Conservation (phyloP, 345 rosid species). For the Geranium brycei region DNA sequence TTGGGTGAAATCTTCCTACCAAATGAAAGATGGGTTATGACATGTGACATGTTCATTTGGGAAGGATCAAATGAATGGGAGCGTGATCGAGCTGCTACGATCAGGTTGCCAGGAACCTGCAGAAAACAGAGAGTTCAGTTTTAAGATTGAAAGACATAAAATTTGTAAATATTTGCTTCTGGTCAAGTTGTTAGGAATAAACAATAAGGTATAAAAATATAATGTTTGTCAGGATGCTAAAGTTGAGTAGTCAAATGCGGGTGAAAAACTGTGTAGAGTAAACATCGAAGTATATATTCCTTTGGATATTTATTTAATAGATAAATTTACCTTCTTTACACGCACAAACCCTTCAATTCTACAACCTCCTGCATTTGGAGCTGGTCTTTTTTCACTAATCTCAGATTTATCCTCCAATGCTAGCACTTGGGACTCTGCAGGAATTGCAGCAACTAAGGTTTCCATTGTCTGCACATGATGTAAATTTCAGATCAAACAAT, state of each 20-base stretch:
- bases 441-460: conserved; percentile 51
- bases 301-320: conserved; percentile 3
- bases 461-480: conserved; percentile 54
- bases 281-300: no score
- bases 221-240: no score
- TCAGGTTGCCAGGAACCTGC: conserved; percentile 95
- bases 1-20: conserved; percentile 55
- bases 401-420: conserved; percentile 44
- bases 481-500: conserved; percentile 1
- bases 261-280: not conserved
- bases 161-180: no score
- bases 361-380: conserved; percentile 87
- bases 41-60: conserved; percentile 93
- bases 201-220: no score
- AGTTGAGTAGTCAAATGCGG: not conserved
- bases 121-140: not conserved
- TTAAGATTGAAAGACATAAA: not conserved
- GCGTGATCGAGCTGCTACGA: conserved; percentile 78
- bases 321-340: conserved; percentile 65
- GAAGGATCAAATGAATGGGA: conserved; percentile 88
- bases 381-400: conserved; percentile 44
- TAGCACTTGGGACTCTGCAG: conserved; percentile 38
- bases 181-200: not conserved
- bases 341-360: conserved; percentile 94
- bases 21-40: conserved; percentile 76